Percentiles rank a stretch among this genome's conserved stretches.
Evolutionary conservation across 2,329 filamentous ascomycete genomes (phyloP).

Genomic region (Fusarium multiceps): DNA sequence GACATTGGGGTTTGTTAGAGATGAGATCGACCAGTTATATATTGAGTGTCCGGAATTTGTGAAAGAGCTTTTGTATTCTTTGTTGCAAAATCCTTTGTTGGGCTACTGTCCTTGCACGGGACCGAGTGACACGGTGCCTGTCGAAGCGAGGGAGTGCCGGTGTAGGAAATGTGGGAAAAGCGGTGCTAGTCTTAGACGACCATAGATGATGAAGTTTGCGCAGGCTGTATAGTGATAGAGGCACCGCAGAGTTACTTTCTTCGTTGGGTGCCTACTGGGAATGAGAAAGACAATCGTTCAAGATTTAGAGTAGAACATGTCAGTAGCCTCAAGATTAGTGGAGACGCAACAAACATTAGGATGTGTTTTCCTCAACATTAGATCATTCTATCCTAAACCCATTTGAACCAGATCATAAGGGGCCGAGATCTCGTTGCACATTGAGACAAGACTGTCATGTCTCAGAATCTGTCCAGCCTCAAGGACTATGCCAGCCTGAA

Average conservation of each 20-base stretch:
- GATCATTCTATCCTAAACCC: not conserved
- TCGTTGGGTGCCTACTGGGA: not conserved
- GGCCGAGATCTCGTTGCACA: not conserved
- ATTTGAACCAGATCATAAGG: not conserved
- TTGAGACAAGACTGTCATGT: too few relatives aligned
- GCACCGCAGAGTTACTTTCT: too few relatives aligned
- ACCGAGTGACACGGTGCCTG: not conserved
- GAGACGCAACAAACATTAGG: not conserved
- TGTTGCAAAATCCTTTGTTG: not conserved
- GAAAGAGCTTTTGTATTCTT: conserved; percentile 12
- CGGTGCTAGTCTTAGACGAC: not conserved
- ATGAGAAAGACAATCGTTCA: fast-evolving
- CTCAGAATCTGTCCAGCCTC: not conserved
- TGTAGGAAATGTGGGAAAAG: conserved; percentile 1
- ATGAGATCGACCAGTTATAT: not conserved
- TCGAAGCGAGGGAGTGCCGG: not conserved
- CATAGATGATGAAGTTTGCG: not conserved
- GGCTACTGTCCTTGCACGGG: conserved; percentile 8
- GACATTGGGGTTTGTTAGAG: fast-evolving
- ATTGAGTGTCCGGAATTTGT: conserved; percentile 13
- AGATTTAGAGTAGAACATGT: not conserved
- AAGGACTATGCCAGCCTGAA: not conserved
- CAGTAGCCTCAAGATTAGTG: not conserved
- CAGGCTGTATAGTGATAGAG: too few relatives aligned
- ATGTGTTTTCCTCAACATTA: not conserved